Evolutionary conservation across 768 basidiomycete species (phyloP).

Genomic region (Tephrocybe sp.): DNA sequence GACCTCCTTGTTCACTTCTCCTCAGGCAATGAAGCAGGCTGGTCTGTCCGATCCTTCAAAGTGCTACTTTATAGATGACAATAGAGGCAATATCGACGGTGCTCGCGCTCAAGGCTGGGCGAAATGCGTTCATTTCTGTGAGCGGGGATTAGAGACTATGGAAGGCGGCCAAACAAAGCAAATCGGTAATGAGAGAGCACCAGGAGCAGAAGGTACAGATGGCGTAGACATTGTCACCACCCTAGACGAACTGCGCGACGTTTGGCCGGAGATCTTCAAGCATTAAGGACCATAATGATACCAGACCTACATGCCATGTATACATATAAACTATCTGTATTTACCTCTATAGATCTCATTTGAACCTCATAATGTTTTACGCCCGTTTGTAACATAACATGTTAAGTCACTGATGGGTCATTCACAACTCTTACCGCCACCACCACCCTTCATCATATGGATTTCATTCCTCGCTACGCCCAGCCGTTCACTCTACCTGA

Average conservation of each 20-base stretch:
- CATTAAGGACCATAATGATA: slow-evolving; percentile 9
- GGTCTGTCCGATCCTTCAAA: slow-evolving; percentile 60
- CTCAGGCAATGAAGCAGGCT: slow-evolving; percentile 65
- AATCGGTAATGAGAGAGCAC: slow-evolving; percentile 37
- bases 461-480: slow-evolving; percentile 60
- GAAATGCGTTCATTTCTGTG: slow-evolving; percentile 73
- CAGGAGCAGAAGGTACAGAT: slow-evolving; percentile 33
- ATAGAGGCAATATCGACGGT: slow-evolving; percentile 60
- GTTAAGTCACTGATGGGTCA: too few relatives aligned
- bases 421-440: not conserved
- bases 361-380: too few relatives aligned
- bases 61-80: slow-evolving; percentile 83
- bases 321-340: slow-evolving; percentile 3
- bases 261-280: slow-evolving; percentile 79
- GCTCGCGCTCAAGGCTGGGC: slow-evolving; percentile 70
- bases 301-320: slow-evolving; percentile 8
- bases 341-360: slow-evolving; percentile 2
- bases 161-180: slow-evolving; percentile 60
- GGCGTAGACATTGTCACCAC: slow-evolving; percentile 51
- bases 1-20: not conserved
- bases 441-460: slow-evolving; percentile 38
- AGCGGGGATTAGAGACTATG: slow-evolving; percentile 57
- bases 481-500: slow-evolving; percentile 76
- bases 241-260: slow-evolving; percentile 62
- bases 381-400: too few relatives aligned